Conservation (phyloP, 768 basidiomycete species). For the Tremella mesenterica region DNA sequence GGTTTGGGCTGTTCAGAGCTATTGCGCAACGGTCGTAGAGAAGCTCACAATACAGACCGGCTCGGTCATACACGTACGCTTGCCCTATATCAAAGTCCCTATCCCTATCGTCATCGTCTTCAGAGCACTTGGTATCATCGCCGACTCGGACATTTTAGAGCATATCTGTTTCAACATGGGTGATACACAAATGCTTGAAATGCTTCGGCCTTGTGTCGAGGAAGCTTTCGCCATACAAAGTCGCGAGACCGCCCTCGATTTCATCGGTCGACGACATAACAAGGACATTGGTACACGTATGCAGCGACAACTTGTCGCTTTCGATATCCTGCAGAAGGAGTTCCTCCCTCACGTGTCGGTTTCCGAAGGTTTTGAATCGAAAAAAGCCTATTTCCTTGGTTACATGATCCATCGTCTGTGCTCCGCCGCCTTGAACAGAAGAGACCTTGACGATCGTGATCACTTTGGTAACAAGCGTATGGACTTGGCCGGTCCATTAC, state of each 20-base stretch:
- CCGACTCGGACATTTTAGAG: slow-evolving; percentile 92
- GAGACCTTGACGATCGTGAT: slow-evolving; percentile 97
- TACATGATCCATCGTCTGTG: slow-evolving; percentile 98
- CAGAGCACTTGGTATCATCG: slow-evolving; percentile 92
- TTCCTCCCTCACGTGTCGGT: slow-evolving; percentile 96
- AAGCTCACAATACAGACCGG: slow-evolving; percentile 21
- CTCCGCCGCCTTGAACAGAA: slow-evolving; percentile 81
- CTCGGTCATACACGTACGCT: slow-evolving; percentile 86
- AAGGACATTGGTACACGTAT: slow-evolving; percentile 24
- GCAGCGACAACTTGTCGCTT: slow-evolving; percentile 62
- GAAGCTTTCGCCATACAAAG: slow-evolving; percentile 98
- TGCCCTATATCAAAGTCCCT: slow-evolving; percentile 96
- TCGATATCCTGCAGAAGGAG: slow-evolving; percentile 96
- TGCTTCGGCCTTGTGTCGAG: slow-evolving; percentile 96
- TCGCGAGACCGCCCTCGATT: slow-evolving; percentile 71
- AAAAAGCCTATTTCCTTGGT: slow-evolving; percentile 98
- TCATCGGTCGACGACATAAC: slow-evolving; percentile 88
- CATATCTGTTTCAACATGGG: slow-evolving; percentile 98
- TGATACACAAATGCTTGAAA: slow-evolving; percentile 91
- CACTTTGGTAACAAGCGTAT: slow-evolving; percentile 98
- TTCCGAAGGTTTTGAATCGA: slow-evolving; percentile 88
- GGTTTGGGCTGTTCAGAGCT: no score
- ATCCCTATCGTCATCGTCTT: slow-evolving; percentile 99
- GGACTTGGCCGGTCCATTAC: slow-evolving; percentile 87
- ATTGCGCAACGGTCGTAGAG: neutral